phyloP scores from a whole-genome alignment of 331 rosid species.

The Rosa hybrid region DNA sequence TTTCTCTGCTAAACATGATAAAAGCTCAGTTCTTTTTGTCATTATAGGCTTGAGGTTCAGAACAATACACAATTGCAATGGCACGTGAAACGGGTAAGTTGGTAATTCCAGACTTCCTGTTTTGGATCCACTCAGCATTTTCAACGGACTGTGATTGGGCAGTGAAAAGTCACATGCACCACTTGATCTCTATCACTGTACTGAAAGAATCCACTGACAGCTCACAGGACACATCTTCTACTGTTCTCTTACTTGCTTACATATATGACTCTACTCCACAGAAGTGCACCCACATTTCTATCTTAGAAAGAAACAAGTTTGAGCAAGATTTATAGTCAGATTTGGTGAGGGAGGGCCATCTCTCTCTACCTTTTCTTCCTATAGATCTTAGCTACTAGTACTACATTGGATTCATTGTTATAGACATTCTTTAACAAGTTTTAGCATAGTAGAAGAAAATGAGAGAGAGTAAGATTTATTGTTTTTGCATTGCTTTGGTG shows the following conservation, averaged over 20 bases:
- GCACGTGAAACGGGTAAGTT: conserved; percentile 17
- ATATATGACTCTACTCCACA: conserved; percentile 14
- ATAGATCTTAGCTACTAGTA: conserved; percentile 22
- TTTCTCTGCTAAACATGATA: not conserved
- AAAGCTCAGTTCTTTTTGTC: not conserved
- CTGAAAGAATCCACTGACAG: conserved; percentile 27
- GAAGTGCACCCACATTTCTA: not conserved
- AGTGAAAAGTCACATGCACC: not conserved
- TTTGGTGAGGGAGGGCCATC: conserved; percentile 14
- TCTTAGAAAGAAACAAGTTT: not conserved
- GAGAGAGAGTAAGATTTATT: conserved; percentile 30
- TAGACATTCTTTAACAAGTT: not conserved
- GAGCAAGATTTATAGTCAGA: not conserved
- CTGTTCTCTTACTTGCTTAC: conserved; percentile 15
- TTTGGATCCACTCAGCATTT: no score
- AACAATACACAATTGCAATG: not conserved
- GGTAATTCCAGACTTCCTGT: not conserved
- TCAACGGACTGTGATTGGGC: conserved; percentile 17
- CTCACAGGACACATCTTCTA: conserved; percentile 33
- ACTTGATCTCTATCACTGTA: conserved; percentile 1
- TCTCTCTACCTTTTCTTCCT: conserved; percentile 4
- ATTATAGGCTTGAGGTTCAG: not conserved
- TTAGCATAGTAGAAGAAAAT: conserved; percentile 7
- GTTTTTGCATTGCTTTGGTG: conserved; percentile 24
- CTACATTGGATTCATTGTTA: not conserved